These are phyloP conservation scores for Raphidocelis subcapitata DNA, from an alignment of 139 green algal genomes.

Conservation along the genomic window DNA sequence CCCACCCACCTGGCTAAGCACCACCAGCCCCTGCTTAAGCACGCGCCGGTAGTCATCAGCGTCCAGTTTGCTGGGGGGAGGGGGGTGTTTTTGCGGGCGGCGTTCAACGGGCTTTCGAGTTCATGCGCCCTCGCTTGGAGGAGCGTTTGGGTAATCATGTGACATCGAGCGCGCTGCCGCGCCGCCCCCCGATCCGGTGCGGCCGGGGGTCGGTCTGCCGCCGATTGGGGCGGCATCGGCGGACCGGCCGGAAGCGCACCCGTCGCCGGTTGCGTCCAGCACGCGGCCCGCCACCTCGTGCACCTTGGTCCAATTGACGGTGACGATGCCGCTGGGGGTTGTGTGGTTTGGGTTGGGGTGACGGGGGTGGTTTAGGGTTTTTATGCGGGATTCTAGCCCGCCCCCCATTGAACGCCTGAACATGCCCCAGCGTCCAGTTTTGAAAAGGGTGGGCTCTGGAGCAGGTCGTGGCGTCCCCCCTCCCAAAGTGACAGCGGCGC, in stretches of 20 bases:
- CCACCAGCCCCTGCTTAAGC: slow-evolving; percentile 17
- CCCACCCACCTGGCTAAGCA: slow-evolving; percentile 23
- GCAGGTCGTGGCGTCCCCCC: too few relatives aligned
- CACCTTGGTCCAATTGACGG: slow-evolving; percentile 26
- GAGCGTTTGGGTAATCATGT: background rate
- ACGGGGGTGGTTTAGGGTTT: too few relatives aligned
- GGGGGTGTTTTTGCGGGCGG: too few relatives aligned
- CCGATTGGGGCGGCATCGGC: background rate
- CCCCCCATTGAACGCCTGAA: too few relatives aligned
- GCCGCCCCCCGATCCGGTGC: background rate
- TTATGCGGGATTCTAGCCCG: too few relatives aligned
- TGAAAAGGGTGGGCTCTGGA: too few relatives aligned
- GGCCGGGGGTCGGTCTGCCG: background rate
- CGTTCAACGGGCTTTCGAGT: too few relatives aligned
- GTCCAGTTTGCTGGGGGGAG: slow-evolving; percentile 6
- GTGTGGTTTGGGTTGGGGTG: too few relatives aligned
- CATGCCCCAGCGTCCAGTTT: too few relatives aligned
- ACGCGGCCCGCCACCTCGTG: slow-evolving; percentile 2
- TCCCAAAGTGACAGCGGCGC: too few relatives aligned
- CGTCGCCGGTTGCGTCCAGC: slow-evolving; percentile 17
- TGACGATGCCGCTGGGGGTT: slow-evolving; percentile 7
- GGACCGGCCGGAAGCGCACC: background rate
- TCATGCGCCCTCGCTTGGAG: too few relatives aligned
- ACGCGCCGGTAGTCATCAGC: slow-evolving; percentile 9
- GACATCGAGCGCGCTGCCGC: background rate